These are phyloP conservation scores for Wickerhamiella australiensis DNA, from an alignment of 805 yeast species.

Conservation along the genomic window DNA sequence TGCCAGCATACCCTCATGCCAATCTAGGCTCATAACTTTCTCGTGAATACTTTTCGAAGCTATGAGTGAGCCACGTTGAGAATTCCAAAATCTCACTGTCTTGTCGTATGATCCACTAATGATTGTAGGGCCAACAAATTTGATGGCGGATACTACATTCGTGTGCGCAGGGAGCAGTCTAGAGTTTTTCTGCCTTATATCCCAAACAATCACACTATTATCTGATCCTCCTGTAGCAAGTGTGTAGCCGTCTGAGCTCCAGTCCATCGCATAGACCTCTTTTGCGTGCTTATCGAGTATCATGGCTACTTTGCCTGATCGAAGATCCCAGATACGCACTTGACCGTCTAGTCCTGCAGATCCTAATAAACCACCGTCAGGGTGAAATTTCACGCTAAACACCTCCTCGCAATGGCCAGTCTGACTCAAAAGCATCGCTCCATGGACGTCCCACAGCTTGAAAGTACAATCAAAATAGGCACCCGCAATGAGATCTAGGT, in stretches of 20 bases:
- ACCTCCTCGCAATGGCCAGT: constrained; percentile 80
- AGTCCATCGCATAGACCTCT: constrained; percentile 58
- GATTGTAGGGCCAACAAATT: constrained; percentile 35
- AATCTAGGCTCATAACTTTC: constrained; percentile 59
- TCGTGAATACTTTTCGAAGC: constrained; percentile 47
- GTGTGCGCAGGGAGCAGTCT: constrained; percentile 61
- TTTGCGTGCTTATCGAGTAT: constrained; percentile 54
- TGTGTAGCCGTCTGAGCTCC: constrained; percentile 65
- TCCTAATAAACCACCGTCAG: constrained; percentile 64
- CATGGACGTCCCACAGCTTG: constrained; percentile 68
- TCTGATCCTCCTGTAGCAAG: constrained; percentile 80
- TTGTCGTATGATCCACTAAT: constrained; percentile 65
- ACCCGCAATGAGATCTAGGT: constrained; percentile 42
- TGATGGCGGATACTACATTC: constrained; percentile 54
- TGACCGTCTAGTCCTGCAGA: constrained; percentile 71
- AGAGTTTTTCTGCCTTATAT: constrained; percentile 42
- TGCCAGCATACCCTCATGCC: constrained; percentile 28
- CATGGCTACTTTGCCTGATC: constrained; percentile 58
- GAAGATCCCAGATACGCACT: constrained; percentile 71
- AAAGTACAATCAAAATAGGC: constrained; percentile 80
- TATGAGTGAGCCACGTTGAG: constrained; percentile 28
- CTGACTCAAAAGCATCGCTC: constrained; percentile 47
- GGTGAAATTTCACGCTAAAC: constrained; percentile 39
- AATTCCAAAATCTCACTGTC: constrained; percentile 46
- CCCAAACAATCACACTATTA: constrained; percentile 74